Evolutionary conservation across 148 eudicot genomes (phyloP).

Genomic region (Suaeda aralocaspica): DNA sequence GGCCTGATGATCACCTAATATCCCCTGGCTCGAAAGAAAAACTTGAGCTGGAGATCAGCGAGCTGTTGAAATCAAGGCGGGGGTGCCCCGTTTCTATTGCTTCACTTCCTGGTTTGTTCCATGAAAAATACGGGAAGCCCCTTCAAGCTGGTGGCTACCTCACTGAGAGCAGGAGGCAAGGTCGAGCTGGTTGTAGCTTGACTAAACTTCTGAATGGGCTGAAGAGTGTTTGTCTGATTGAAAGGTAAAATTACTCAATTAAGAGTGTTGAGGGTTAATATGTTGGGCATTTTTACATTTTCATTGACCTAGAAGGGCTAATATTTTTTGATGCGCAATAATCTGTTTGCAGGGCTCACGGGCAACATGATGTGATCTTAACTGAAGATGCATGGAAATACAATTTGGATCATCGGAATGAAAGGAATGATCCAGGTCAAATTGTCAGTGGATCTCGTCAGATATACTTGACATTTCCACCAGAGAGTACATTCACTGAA

Average conservation of each 20-base stretch:
- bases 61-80: constrained; percentile 44
- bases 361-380: constrained; percentile 52
- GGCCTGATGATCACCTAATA: constrained; percentile 37
- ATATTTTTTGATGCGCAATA: too few species aligned
- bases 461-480: constrained; percentile 63
- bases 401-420: constrained; percentile 33
- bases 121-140: constrained; percentile 42
- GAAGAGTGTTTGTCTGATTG: constrained; percentile 43
- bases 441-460: constrained; percentile 53
- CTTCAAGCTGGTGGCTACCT: constrained; percentile 66
- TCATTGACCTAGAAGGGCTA: not conserved
- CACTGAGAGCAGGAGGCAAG: constrained; percentile 71
- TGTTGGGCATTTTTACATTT: not conserved
- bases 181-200: constrained; percentile 62
- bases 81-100: constrained; percentile 52
- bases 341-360: constrained; percentile 46
- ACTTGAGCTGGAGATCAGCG: constrained; percentile 47
- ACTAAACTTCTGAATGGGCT: constrained; percentile 58
- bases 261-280: not conserved
- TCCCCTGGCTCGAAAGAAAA: constrained; percentile 44
- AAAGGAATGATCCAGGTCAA: constrained; percentile 53
- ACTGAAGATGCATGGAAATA: constrained; percentile 54
- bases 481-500: constrained; percentile 60
- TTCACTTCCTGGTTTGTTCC: constrained; percentile 49
- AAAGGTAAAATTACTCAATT: constrained; percentile 27